Evolutionary conservation across 2,329 filamentous ascomycete genomes (phyloP).

Genomic region (Fusarium globosum): DNA sequence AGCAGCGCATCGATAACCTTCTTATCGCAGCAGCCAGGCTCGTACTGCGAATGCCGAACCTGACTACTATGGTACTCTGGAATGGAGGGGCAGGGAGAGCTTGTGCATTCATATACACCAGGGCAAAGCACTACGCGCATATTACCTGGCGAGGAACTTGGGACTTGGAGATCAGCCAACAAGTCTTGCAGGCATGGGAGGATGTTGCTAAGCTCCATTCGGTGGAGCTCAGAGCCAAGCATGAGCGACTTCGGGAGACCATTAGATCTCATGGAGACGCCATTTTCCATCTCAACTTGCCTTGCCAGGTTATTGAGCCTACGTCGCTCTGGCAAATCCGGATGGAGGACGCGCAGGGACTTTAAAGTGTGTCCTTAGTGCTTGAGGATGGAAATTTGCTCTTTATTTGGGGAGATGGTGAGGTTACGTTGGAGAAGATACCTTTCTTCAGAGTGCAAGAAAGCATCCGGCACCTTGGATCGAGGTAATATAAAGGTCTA

Average conservation of each 20-base stretch:
- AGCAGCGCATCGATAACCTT: rapidly evolving
- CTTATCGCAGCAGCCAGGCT: background rate
- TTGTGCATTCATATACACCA: conserved; percentile 2
- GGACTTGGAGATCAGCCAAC: background rate
- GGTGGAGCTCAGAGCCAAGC: background rate
- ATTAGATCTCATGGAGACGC: conserved; percentile 23
- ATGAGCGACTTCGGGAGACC: background rate
- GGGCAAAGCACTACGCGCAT: background rate
- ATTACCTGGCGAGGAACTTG: conserved; percentile 7
- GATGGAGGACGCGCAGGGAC: background rate
- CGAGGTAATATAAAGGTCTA: background rate
- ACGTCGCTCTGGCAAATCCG: conserved; percentile 12
- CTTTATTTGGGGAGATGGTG: background rate
- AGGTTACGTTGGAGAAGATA: too few relatives aligned
- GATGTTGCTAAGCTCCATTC: background rate
- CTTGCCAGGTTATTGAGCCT: conserved; percentile 8
- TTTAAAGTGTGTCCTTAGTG: background rate
- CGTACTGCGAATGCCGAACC: background rate
- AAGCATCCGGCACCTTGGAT: background rate
- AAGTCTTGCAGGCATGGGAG: background rate
- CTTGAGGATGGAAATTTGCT: background rate
- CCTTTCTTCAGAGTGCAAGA: background rate
- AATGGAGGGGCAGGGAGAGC: background rate
- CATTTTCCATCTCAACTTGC: conserved; percentile 3
- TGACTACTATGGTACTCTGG: conserved; percentile 8